Conservation (phyloP, 352 stramenopile genomes). For the Pythium aristosporum region DNA sequence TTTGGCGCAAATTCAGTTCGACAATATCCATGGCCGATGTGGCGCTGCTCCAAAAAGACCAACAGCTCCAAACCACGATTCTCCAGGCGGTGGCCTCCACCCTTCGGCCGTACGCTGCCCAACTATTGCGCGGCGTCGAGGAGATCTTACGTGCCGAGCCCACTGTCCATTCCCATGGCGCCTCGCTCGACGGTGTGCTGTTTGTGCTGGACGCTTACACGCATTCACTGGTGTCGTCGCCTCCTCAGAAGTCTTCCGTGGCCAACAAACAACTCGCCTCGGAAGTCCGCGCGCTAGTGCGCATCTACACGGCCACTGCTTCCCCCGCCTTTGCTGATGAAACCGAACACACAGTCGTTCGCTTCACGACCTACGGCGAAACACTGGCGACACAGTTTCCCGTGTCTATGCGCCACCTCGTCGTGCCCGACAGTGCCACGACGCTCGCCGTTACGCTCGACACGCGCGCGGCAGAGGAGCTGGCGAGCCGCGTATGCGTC, state of each 20-base stretch:
- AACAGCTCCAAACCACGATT: conserved; percentile 12
- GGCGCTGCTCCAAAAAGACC: not conserved
- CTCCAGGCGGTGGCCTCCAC: not conserved
- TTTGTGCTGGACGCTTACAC: conserved; percentile 21
- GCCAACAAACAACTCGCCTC: not conserved
- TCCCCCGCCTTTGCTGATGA: not conserved
- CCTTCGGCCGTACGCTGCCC: not conserved
- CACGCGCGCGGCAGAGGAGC: conserved; percentile 11
- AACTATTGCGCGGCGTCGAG: conserved; percentile 4
- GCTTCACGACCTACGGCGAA: conserved; percentile 25
- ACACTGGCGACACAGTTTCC: conserved; percentile 22
- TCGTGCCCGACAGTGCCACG: conserved; percentile 9
- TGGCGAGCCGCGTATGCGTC: conserved; percentile 11
- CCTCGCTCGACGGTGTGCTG: conserved; percentile 14
- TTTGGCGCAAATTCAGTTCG: conserved; percentile 25
- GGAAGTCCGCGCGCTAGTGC: not conserved
- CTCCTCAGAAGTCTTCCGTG: not conserved
- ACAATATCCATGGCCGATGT: conserved; percentile 3
- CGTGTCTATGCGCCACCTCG: conserved; percentile 22
- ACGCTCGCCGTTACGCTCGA: conserved; percentile 18
- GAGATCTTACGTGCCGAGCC: not conserved
- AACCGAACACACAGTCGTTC: not conserved
- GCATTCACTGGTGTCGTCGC: not conserved
- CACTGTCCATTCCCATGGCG: not conserved
- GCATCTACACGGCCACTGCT: not conserved